Percentiles rank a stretch among this genome's conserved stretches.
Evolutionary conservation across 2,329 filamentous ascomycete genomes (phyloP).

Genomic region (Ascosphaera pollenicola): DNA sequence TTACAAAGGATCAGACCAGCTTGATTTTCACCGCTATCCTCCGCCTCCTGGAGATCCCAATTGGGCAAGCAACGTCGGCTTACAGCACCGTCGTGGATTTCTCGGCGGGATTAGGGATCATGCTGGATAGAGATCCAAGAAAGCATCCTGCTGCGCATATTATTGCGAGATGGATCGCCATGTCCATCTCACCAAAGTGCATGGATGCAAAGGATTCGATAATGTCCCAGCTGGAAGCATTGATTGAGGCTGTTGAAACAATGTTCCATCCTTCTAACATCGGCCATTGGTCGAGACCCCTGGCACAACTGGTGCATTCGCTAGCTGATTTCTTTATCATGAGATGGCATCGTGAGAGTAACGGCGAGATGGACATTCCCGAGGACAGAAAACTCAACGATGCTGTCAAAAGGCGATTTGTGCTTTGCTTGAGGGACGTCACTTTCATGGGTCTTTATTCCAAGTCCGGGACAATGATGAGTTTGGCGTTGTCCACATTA

Average conservation of each 20-base stretch:
- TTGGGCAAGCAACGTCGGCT: conserved; percentile 83
- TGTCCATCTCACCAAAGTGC: conserved; percentile 73
- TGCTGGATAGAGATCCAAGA: conserved; percentile 78
- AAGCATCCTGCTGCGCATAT: conserved; percentile 85
- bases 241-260: conserved; percentile 89
- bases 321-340: conserved; percentile 92
- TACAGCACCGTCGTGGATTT: conserved; percentile 67
- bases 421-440: conserved; percentile 70
- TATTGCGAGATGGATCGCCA: conserved; percentile 79
- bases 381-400: conserved; percentile 56
- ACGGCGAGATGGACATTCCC: conserved; percentile 73
- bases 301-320: conserved; percentile 81
- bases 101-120: conserved; percentile 58
- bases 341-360: conserved; percentile 89
- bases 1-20: conserved; percentile 76
- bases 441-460: conserved; percentile 97
- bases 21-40: conserved; percentile 83
- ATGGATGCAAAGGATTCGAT: conserved; percentile 58
- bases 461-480: conserved; percentile 80
- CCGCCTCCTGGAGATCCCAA: conserved; percentile 79
- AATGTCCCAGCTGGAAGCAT: conserved; percentile 62
- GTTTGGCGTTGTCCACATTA: conserved; percentile 73
- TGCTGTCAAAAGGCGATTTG: conserved; percentile 71
- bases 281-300: conserved; percentile 69
- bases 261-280: conserved; percentile 98